phyloP scores from a whole-genome alignment of 305 asterid species.

The Fraxinus floribunda region DNA sequence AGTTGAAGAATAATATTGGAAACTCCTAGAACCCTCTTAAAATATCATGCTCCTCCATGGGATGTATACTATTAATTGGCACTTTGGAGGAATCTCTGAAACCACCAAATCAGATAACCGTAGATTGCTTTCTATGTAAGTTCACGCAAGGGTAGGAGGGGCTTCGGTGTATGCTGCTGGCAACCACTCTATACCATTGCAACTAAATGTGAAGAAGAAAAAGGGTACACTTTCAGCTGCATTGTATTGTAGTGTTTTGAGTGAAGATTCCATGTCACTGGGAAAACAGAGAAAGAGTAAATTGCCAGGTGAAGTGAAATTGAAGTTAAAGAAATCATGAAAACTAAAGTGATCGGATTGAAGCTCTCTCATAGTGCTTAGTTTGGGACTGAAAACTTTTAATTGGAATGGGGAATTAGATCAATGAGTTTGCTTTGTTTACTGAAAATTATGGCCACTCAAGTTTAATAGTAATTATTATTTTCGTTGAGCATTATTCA shows the following conservation, averaged over 20 bases:
- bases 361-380: neutral
- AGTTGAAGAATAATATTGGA: neutral
- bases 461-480: neutral
- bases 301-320: neutral
- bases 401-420: neutral
- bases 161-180: neutral
- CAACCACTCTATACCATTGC: neutral
- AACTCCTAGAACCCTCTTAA: neutral
- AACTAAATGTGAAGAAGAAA: neutral
- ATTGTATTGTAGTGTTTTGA: neutral
- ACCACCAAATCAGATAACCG: neutral
- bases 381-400: neutral
- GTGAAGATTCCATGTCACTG: neutral
- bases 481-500: neutral
- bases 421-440: neutral
- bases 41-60: neutral
- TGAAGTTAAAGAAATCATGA: neutral
- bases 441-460: neutral
- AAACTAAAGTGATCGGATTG: neutral
- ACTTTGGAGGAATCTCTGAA: neutral
- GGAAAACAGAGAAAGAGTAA: neutral
- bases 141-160: neutral
- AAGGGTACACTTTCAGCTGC: neutral
- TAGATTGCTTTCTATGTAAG: neutral
- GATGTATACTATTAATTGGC: neutral